phyloP scores from a whole-genome alignment of 208 protist species.

The Phytomonas francai region DNA sequence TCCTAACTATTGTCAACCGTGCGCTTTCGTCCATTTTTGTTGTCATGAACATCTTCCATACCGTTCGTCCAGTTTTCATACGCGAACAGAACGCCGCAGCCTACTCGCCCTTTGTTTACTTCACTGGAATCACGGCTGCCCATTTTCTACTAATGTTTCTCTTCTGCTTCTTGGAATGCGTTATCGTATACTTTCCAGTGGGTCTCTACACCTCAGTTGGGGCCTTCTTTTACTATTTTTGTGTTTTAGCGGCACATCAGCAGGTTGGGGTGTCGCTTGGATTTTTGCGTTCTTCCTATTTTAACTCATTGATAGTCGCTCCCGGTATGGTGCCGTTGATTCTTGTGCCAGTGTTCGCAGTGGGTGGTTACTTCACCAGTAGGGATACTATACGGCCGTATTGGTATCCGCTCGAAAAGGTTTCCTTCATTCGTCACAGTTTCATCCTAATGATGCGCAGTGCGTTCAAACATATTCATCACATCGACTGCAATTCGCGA shows the following conservation, averaged over 20 bases:
- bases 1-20: conserved; percentile 62
- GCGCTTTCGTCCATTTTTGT: conserved; percentile 41
- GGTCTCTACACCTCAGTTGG: conserved; percentile 28
- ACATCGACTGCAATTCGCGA: conserved; percentile 42
- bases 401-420: conserved; percentile 79
- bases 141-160: conserved; percentile 45
- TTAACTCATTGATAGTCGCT: conserved; percentile 25
- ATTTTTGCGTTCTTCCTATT: conserved; percentile 39
- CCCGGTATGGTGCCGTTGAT: conserved; percentile 45
- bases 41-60: conserved; percentile 47
- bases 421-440: conserved; percentile 54
- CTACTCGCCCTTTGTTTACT: conserved; percentile 64
- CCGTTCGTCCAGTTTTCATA: conserved; percentile 38
- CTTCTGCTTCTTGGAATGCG: conserved; percentile 31
- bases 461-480: conserved; percentile 39
- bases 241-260: conserved; percentile 28
- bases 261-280: conserved; percentile 43
- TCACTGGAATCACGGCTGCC: conserved; percentile 27
- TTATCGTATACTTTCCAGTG: conserved; percentile 60
- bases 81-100: conserved; percentile 67
- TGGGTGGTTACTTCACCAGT: conserved; percentile 52
- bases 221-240: conserved; percentile 60
- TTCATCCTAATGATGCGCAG: conserved; percentile 58
- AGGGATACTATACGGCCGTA: conserved; percentile 53
- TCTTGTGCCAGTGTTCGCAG: conserved; percentile 49